Conservation (phyloP, 306 rosid species). For the Erythrophleum fordii region DNA sequence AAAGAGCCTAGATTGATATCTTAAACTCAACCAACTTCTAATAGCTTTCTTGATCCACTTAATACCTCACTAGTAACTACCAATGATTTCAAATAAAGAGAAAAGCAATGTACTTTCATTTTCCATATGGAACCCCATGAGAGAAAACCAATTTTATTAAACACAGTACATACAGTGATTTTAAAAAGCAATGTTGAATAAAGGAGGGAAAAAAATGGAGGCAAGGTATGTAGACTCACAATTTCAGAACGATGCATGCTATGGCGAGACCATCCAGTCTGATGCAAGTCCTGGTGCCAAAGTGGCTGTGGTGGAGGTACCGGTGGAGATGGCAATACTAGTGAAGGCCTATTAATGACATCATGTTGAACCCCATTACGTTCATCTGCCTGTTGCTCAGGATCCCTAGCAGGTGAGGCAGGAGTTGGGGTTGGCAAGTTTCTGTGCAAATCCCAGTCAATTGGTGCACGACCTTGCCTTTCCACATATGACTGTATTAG, state of each 20-base stretch:
- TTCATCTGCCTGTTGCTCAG: conserved; percentile 73
- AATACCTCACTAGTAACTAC: conserved; percentile 6
- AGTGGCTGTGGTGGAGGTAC: conserved; percentile 98
- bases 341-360: conserved; percentile 77
- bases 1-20: conserved; percentile 22
- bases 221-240: conserved; percentile 57
- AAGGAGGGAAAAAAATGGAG: conserved; percentile 1
- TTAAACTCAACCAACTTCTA: conserved; percentile 10
- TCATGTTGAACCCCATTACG: conserved; percentile 79
- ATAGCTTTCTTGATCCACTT: conserved; percentile 7
- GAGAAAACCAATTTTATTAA: not conserved
- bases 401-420: conserved; percentile 73
- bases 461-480: conserved; percentile 92
- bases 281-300: conserved; percentile 96
- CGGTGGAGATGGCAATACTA: conserved; percentile 88
- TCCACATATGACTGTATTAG: conserved; percentile 95
- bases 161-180: not conserved
- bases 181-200: not conserved
- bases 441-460: conserved; percentile 99
- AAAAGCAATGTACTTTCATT: conserved; percentile 1
- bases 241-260: conserved; percentile 96
- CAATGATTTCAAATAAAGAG: conserved; percentile 20
- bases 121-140: not conserved
- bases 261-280: conserved; percentile 97
- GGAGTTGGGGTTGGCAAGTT: conserved; percentile 74